These are phyloP conservation scores for Colletotrichum sp. DNA, from an alignment of 2,329 filamentous ascomycete genomes.

Conservation along the genomic window DNA sequence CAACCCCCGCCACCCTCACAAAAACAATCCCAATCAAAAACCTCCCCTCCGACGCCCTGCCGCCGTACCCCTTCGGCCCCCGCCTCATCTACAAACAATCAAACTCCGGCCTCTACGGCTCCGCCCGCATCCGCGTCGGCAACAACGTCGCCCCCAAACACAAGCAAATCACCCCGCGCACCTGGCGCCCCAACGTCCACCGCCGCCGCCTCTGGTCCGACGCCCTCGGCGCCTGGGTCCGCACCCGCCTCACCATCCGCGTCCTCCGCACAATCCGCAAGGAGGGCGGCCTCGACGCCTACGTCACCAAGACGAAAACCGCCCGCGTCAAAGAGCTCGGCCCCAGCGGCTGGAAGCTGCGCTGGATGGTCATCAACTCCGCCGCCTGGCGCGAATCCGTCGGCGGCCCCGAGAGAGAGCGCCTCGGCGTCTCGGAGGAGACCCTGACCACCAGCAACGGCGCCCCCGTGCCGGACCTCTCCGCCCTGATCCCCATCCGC, in stretches of 20 bases:
- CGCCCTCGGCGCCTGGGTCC: constrained; percentile 66
- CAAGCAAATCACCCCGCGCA: constrained; percentile 72
- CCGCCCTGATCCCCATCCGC: constrained; percentile 43
- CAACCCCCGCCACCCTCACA: constrained; percentile 35
- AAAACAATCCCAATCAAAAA: constrained; percentile 49
- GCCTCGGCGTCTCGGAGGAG: constrained; percentile 62
- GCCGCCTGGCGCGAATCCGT: constrained; percentile 68
- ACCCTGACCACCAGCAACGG: constrained; percentile 31
- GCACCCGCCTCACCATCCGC: constrained; percentile 71
- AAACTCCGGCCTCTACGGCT: constrained; percentile 76
- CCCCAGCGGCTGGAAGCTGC: constrained; percentile 85
- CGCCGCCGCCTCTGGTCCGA: constrained; percentile 71
- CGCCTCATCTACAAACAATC: constrained; percentile 79
- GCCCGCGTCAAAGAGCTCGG: constrained; percentile 85
- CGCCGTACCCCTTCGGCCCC: constrained; percentile 75
- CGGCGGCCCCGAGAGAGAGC: constrained; percentile 58
- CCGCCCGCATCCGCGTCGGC: constrained; percentile 75
- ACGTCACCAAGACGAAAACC: constrained; percentile 82
- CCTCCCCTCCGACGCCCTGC: constrained; percentile 55
- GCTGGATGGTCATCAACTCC: constrained; percentile 90
- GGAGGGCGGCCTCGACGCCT: constrained; percentile 88
- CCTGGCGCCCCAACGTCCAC: constrained; percentile 79
- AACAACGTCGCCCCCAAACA: constrained; percentile 75
- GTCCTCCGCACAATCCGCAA: constrained; percentile 81
- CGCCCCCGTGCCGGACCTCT: constrained; percentile 27